phyloP scores from a whole-genome alignment of 192 early-diverging fungal genomes.

The Diversispora epigaea region DNA sequence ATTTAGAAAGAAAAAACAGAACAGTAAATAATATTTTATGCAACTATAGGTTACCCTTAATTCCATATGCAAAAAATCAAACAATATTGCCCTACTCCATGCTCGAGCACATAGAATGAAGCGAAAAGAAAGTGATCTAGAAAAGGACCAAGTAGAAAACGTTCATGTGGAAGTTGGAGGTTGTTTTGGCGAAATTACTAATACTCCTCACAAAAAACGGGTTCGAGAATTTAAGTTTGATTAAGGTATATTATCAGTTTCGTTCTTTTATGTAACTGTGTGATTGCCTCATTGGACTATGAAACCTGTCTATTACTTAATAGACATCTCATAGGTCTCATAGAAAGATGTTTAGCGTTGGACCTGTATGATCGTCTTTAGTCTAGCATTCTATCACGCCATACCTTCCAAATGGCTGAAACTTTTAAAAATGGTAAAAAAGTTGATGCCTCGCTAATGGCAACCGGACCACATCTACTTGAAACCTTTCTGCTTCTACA shows the following conservation, averaged over 20 bases:
- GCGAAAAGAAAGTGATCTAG: slow-evolving; percentile 7
- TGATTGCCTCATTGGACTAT: slow-evolving; percentile 9
- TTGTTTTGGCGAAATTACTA: slow-evolving; percentile 26
- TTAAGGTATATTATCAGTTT: neutral
- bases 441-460: neutral
- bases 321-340: slow-evolving; percentile 2
- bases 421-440: neutral
- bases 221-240: slow-evolving; percentile 5
- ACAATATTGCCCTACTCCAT: slow-evolving; percentile 15
- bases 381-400: neutral
- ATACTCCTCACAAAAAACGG: slow-evolving; percentile 1
- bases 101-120: slow-evolving; percentile 30
- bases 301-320: neutral
- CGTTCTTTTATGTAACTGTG: slow-evolving; percentile 24
- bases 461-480: slow-evolving; percentile 9
- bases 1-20: neutral
- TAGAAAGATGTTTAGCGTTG: slow-evolving; percentile 17
- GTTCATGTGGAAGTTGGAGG: slow-evolving; percentile 1
- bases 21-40: too few relatives aligned
- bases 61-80: slow-evolving; percentile 22
- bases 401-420: slow-evolving; percentile 14
- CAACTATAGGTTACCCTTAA: slow-evolving; percentile 17
- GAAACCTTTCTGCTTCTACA: slow-evolving; percentile 1
- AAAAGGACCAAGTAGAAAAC: slow-evolving; percentile 6
- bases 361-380: neutral